These are phyloP conservation scores for Cladosporium sp. DNA, from an alignment of 2,329 filamentous ascomycete genomes.

Conservation along the genomic window DNA sequence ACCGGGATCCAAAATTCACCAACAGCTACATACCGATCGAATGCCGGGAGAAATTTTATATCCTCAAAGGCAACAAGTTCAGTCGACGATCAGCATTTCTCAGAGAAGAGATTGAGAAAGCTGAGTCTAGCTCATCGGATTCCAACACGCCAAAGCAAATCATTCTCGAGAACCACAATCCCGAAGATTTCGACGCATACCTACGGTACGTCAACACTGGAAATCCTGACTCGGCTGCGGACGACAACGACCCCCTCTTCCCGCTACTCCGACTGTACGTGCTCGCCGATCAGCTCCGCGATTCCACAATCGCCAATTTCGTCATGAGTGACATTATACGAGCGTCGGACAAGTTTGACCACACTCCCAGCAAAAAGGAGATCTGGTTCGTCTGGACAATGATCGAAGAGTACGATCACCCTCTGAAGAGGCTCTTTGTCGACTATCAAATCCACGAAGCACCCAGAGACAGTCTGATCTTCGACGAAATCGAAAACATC, in stretches of 20 bases:
- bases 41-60: neutral
- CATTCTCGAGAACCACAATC: neutral
- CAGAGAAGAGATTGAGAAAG: neutral
- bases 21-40: neutral
- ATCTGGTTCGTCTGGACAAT: neutral
- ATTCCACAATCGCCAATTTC: conserved; percentile 1
- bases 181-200: neutral
- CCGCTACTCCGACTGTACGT: conserved; percentile 11
- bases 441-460: neutral
- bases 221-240: accelerated
- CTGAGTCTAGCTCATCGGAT: neutral
- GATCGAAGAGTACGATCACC: neutral
- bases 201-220: neutral
- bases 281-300: conserved; percentile 18
- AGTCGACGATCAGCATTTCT: neutral
- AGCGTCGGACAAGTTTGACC: neutral
- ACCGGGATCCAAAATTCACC: neutral
- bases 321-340: neutral
- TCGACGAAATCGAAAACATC: neutral
- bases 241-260: neutral
- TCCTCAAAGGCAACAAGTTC: neutral
- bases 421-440: neutral
- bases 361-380: neutral
- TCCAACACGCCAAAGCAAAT: neutral
- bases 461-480: neutral